Base-by-base conservation (phyloP, 306 rosid species). In the Heteromeles arbutifolia region DNA sequence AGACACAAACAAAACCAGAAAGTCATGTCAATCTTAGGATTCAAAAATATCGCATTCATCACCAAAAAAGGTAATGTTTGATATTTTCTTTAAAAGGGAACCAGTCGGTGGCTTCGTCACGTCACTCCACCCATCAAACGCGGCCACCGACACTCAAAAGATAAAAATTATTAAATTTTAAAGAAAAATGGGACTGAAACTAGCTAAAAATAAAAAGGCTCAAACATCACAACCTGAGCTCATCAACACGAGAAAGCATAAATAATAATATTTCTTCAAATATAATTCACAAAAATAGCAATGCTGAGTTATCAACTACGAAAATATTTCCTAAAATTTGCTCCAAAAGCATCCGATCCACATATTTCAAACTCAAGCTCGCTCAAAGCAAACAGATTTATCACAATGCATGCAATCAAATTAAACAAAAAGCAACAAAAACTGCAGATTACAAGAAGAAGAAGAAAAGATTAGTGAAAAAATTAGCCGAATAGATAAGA, bases 341-440 rank as follows among this genome's bases (percentile, higher is more conserved):
- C 73, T 54, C 52, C 3, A 19, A 26, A 70, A 77, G 37, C 71
- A 41, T 57, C 85, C 86, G 97, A 91, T 89, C 92, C 85, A 74
- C 71, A 68, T 32, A 69, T 6, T 59, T 37, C 57, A 10, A 69
- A 41, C 57, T 70, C 31, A 85, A 62, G 73, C 24, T 6, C 45
- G 82, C 84, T 75, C 69, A 81, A 72, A 77, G 28, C 54, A 21
- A 75, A 69, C 50, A 78, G 67, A 79, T 75, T 72, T 67, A 31
- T 6, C 72, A 56, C 70, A 89, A 83, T 84, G 96, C 79, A 73
- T 84, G 65, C 74, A 29, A 75, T 14, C 78, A 80, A 71, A 71
- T 54, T 26, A 29, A 57, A 21, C 68, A 6, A 45, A 14, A 52
- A 56, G 26, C 26, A 64, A 75, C 2, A 72, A 13, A 70, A 26